Evolutionary conservation across 345 rosid species (phyloP), one percentile per base, ranked within the genome.

Genomic region (Arabidopsis arenosa): DNA sequence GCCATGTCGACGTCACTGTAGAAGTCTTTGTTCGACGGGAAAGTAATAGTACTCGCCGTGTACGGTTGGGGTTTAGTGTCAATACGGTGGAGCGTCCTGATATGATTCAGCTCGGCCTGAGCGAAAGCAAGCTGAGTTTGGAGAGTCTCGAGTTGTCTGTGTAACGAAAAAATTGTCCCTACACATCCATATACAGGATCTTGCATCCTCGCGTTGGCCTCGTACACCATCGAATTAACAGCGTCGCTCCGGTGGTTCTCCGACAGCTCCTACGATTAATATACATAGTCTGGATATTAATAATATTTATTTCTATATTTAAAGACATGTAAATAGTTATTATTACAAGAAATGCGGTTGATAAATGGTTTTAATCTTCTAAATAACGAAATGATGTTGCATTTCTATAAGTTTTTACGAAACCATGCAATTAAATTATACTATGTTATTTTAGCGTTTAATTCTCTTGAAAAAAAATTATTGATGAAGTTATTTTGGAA

Each of bases 121-220:
- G 96, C 91, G 3, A 83, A 62, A 9, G 98, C 97, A 55, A 93
- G 71, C 60, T 93, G 96, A 71, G 83, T 76, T 73, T 89, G 98
- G n/a, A 93, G 90, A 9, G 79, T 66, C 78, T 91, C 91, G 6
- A 93, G 87, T 58, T 93, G 93, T 54, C 77, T 86, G n/a, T 93
- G 97, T 39, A 93, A 73, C 4, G 91, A 88, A 0, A 92, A 88
- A 26, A 93, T 91, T 56, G 91, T 92, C 36, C 98, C 93, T 3
- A 91, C 97, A 14, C 98, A 89, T 6, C 98, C 98, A 26, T 93
- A 93, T 5, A 93, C 96, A 0, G 98, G 98, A 61, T 93, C 93
- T 0, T 96, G 89, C 15, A 91, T 80, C 79, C 98, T 86, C 2
- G 98, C 98, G 47, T 83, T 89, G 4, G 98, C 98, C 68, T 93